Base-by-base conservation (phyloP, 2,329 filamentous ascomycete species). In the Cylindrodendrum hubeiense region DNA sequence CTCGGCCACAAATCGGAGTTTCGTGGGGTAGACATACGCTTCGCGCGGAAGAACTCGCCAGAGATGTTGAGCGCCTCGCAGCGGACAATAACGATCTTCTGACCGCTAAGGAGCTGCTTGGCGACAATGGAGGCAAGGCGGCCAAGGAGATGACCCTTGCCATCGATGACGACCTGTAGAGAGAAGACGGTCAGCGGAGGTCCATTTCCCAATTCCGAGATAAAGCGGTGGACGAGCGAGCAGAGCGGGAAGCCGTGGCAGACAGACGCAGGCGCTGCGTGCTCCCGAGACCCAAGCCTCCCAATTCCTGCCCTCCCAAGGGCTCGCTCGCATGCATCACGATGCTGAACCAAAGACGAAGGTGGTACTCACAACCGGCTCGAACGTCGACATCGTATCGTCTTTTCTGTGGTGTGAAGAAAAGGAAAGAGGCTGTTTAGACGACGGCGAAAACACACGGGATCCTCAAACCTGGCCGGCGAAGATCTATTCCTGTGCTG, bases 11-110 rank as follows among this genome's bases (percentile, higher is more conserved):
- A 49, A 33, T 67, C 61, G 67, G 61, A 54, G n/a, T 63, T 56
- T 71, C 41, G 74, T 50, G 34, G 53, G 47, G 58, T 47, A 41
- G 55, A 97, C 95, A 86, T 97, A 99, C 96, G 93, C 93, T 99
- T 99, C 78, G 95, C 91, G 85, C 96, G 94, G 93, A 99, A 99
- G 93, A 99, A 99, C 90, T 98, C 96, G 88, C 96, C 96, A 78
- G 96, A 99, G 90, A 99, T 99, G 92, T 99, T 99, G 85, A 99
- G 91, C 80, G 94, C 94, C 89, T 99, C 96, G 87, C 93, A 97
- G 89, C 96, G 94, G 84, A 99, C 96, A 79, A 99, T 89, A 80
- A 98, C 95, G 83, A 99, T 97, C 93, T 98, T 98, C 89, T 98
- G 95, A 84, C 95, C 95, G 86, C 91, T 97, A 79, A 98, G 93